These are phyloP conservation scores for Leptographium radiaticola DNA, from an alignment of 2,329 filamentous ascomycete genomes.

Conservation along the genomic window DNA sequence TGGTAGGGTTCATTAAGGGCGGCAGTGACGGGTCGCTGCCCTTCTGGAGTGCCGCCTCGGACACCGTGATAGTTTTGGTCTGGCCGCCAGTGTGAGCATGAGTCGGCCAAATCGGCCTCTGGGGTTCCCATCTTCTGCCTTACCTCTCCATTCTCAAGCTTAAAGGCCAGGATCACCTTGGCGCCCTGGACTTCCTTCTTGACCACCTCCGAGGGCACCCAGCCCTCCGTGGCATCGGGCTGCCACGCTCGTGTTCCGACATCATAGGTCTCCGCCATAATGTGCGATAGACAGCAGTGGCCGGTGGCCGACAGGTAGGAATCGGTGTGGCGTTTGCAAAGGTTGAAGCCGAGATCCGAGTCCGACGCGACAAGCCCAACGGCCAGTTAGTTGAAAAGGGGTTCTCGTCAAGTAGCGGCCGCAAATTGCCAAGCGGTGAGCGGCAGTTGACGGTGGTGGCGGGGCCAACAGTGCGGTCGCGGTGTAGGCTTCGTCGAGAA, in stretches of 20 bases:
- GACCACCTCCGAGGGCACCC: conserved; percentile 90
- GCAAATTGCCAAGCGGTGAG: conserved; percentile 2
- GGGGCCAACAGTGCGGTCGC: background rate
- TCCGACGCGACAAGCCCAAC: background rate
- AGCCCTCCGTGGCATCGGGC: conserved; percentile 89
- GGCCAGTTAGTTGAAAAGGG: background rate
- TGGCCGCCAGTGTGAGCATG: conserved; percentile 21
- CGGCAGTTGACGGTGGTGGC: background rate
- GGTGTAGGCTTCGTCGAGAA: background rate
- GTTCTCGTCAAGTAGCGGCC: background rate
- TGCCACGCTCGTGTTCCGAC: conserved; percentile 97
- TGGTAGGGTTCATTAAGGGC: conserved; percentile 92
- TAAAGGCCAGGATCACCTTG: conserved; percentile 79
- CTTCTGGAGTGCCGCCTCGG: conserved; percentile 60
- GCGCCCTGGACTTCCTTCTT: conserved; percentile 73
- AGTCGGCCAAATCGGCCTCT: conserved; percentile 1
- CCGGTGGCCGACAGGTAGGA: conserved; percentile 7
- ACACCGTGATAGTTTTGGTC: conserved; percentile 70
- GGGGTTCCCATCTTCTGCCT: background rate
- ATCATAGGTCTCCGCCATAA: conserved; percentile 91
- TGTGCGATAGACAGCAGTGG: conserved; percentile 13
- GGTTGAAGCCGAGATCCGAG: background rate
- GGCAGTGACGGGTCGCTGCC: conserved; percentile 69
- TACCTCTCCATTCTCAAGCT: conserved; percentile 89
- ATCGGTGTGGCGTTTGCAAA: background rate